Base-by-base conservation (phyloP, 306 rosid species). In the Herpetospermum pedunculosum region DNA sequence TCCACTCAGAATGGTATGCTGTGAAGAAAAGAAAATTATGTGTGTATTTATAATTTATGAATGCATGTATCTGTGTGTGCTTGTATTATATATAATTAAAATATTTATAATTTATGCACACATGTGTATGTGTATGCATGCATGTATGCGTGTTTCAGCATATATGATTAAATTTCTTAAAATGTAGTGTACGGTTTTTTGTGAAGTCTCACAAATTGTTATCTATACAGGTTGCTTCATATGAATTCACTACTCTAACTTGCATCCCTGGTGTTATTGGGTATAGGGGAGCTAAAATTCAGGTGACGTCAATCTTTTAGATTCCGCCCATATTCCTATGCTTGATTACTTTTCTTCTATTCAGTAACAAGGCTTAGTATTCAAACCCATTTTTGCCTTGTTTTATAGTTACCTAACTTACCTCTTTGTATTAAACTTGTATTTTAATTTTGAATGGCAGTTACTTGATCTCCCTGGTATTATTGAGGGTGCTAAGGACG, bases 401-500 rank as follows among this genome's bases (percentile, higher is more conserved):
- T n/a, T 70, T 7, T 65, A 4, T 65, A 12, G 21, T 41, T 34
- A 4, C 8, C n/a, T n/a, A n/a, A n/a, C n/a, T n/a, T n/a, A n/a
- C n/a, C n/a, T n/a, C n/a, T n/a, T n/a, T 72, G 14, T 30, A 47
- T 38, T 71, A 37, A 6, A 49, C 16, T 68, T n/a, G n/a, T 78
- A 29, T 73, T 72, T 23, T 72, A 68, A n/a, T 76, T 79, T 74
- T 72, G 41, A 74, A 58, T 77, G 88, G 85, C 95, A 94, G 99
- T 86, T 94, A 82, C 84, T 94, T 86, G 97, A 94, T 87, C 97
- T 94, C 52, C 98, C 99, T 64, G 97, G 97, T 70, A 94, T 94
- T 85, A 94, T 94, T 67, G 97, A 94, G 87, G 96, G 99, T 80
- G 97, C 97, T 2, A 91, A 94, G 84, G 99, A 91, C 77, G 97